Percentiles rank a stretch among this genome's conserved stretches.
Conservation (phyloP, 495 filamentous ascomycete genomes). For the Glonium stellatum region DNA sequence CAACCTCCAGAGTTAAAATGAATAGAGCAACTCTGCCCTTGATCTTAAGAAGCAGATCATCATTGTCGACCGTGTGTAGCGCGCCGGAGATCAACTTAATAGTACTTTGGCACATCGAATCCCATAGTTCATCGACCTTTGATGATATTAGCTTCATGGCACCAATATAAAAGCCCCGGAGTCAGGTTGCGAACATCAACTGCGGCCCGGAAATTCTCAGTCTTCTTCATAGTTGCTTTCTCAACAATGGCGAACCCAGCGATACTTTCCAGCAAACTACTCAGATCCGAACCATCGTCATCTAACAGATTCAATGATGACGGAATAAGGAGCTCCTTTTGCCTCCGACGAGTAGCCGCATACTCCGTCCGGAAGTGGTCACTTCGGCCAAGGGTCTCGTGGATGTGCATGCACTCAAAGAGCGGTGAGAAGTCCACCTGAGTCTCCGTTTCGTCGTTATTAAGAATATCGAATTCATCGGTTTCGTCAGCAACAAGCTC, state of each 20-base stretch:
- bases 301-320: constrained; percentile 61
- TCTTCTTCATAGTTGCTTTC: constrained; percentile 81
- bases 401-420: constrained; percentile 93
- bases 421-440: constrained; percentile 91
- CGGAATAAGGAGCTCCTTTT: constrained; percentile 85
- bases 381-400: constrained; percentile 86
- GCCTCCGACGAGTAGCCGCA: constrained; percentile 75
- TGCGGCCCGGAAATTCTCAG: constrained; percentile 69
- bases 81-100: constrained; percentile 73
- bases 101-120: constrained; percentile 89
- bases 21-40: constrained; percentile 89
- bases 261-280: constrained; percentile 83
- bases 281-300: constrained; percentile 67
- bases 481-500: constrained; percentile 91
- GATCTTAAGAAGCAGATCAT: constrained; percentile 79
- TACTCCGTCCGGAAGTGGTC: constrained; percentile 89
- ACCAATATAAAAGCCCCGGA: not conserved
- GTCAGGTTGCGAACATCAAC: constrained; percentile 55
- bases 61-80: constrained; percentile 68
- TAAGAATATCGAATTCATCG: constrained; percentile 88
- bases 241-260: constrained; percentile 96
- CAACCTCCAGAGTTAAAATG: constrained; percentile 91
- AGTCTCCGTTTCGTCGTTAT: constrained; percentile 72
- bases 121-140: constrained; percentile 93
- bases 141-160: not conserved